Evolutionary conservation across 1,284 basidiomycete genomes (phyloP), one percentile per base, ranked within the genome.

Genomic region (Blastosporella zonata): DNA sequence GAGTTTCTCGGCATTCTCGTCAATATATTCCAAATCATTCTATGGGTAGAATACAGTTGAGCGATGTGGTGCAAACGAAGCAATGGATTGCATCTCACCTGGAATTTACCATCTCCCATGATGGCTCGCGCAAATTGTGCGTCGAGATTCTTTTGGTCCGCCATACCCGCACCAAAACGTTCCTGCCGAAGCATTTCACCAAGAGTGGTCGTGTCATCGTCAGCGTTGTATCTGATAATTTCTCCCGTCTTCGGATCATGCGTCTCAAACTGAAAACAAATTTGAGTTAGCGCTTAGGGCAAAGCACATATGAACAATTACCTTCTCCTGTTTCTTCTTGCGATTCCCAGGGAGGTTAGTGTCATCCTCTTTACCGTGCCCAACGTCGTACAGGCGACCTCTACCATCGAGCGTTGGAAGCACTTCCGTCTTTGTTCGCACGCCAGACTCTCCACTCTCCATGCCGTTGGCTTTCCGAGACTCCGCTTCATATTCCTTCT

Each of bases 141-240:
- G 63, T 99, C 95, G 51, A 95, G 70, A 59, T 93, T 78, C 74
- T 97, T 97, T 70, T 95, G 90, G 66, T 94, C 91, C 2, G 82
- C 75, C 55, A 90, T 81, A 6, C 97, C 96, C 25, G 87, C 95
- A 33, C 85, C 81, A 62, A 98, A 94, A 33, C 80, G 78, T 66
- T 99, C 97, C 64, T 97, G 91, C 8, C 96, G 81, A 33, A 99
- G 77, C 73, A 99, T 82, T 61, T 99, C 96, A 2, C 88, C 87
- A 2, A 99, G 77, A 0, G 92, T 90, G 23, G 84, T 76, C 0
- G 78, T 76, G 63, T 97, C 94, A 61, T 97, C 96, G 60, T 97
- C 93, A 6, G 88, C 83, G 66, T 95, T 93, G 66, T 86, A 85
- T 34, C 87, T 79, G 37, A 96, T 67, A 25, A 96, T 70, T 48